These are phyloP conservation scores for Penicillium sp. DNA, from an alignment of 2,329 filamentous ascomycete species.

Conservation along the genomic window DNA sequence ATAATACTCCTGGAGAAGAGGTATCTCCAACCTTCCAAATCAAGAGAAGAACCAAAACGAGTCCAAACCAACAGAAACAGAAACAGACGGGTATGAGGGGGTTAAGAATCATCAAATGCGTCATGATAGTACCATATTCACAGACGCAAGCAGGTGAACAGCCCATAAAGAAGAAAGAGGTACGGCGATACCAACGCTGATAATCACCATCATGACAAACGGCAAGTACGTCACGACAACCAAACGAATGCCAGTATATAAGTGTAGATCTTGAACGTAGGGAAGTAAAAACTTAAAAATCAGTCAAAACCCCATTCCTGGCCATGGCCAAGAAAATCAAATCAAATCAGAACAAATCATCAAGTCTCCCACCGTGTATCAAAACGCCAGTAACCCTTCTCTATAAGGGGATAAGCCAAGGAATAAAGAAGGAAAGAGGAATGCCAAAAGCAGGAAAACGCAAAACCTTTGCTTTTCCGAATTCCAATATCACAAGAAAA, in stretches of 20 bases:
- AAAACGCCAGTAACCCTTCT: conserved; percentile 35
- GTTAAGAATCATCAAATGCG: conserved; percentile 22
- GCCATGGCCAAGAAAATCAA: conserved; percentile 10
- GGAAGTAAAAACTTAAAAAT: conserved; percentile 10
- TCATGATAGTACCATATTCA: conserved; percentile 8
- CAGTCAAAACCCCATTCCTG: conserved; percentile 2
- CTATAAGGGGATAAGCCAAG: conserved; percentile 26
- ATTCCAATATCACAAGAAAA: conserved; percentile 8
- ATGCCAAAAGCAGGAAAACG: conserved; percentile 11
- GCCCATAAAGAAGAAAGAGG: too few species aligned
- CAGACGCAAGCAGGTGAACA: not conserved
- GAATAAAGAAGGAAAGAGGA: conserved; percentile 12
- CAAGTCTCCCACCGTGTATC: conserved; percentile 28
- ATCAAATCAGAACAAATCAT: conserved; percentile 4
- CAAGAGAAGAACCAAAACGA: not conserved
- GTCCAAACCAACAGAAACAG: not conserved
- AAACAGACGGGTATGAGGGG: conserved; percentile 22
- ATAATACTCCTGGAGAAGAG: conserved; percentile 6
- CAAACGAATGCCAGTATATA: conserved; percentile 16
- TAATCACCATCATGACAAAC: not conserved
- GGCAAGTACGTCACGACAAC: not conserved
- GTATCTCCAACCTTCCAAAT: conserved; percentile 14
- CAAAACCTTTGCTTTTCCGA: not conserved
- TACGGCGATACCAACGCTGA: not conserved
- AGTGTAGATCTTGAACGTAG: conserved; percentile 7